phyloP scores from a whole-genome alignment of 495 filamentous ascomycete species.

The Hypoxylon rickii region DNA sequence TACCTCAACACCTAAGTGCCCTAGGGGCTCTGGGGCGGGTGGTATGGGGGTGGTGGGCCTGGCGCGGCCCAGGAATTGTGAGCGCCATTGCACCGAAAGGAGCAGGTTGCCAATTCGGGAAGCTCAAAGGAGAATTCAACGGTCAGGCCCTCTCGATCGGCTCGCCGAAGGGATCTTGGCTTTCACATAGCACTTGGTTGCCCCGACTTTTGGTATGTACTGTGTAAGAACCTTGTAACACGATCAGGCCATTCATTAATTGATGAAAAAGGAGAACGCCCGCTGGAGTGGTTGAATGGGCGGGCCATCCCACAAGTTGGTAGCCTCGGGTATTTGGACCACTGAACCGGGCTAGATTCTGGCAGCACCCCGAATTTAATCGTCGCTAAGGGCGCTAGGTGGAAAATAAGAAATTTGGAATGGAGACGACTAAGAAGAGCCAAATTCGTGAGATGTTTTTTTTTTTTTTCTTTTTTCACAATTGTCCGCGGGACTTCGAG shows the following conservation, averaged over 20 bases:
- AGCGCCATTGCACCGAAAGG: slow-evolving; percentile 35
- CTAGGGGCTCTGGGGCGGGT: slow-evolving; percentile 12
- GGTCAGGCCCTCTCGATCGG: slow-evolving; percentile 27
- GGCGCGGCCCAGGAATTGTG: slow-evolving; percentile 21
- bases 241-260: slow-evolving; percentile 34
- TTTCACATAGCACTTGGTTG: no score
- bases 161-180: slow-evolving; percentile 21
- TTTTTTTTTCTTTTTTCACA: neutral
- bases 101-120: slow-evolving; percentile 31
- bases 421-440: slow-evolving; percentile 10
- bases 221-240: slow-evolving; percentile 33
- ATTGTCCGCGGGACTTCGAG: slow-evolving; percentile 13
- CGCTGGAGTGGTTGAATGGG: slow-evolving; percentile 27
- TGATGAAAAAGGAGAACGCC: slow-evolving; percentile 24
- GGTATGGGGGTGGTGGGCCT: slow-evolving; percentile 17
- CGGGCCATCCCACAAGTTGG: slow-evolving; percentile 33
- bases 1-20: neutral
- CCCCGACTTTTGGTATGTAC: slow-evolving; percentile 22
- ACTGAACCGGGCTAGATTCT: slow-evolving; percentile 28
- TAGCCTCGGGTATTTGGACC: slow-evolving; percentile 33
- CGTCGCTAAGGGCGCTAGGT: slow-evolving; percentile 30
- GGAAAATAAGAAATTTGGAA: slow-evolving; percentile 22
- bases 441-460: slow-evolving; percentile 7
- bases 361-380: slow-evolving; percentile 28
- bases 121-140: slow-evolving; percentile 27